These are phyloP conservation scores for Alternaria rosae DNA, from an alignment of 2,329 filamentous ascomycete genomes.

Conservation along the genomic window DNA sequence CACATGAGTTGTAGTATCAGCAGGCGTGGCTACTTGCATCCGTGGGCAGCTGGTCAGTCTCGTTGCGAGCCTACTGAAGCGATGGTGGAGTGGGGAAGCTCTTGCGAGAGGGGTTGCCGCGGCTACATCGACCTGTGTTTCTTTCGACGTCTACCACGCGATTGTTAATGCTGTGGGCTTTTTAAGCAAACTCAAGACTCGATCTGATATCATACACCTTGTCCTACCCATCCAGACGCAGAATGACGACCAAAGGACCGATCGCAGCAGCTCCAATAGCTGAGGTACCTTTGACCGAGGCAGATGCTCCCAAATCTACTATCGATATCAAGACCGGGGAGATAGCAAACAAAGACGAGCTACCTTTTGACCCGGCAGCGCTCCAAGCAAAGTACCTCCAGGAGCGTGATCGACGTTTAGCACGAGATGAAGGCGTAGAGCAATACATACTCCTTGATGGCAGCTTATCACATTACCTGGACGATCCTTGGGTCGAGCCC, in stretches of 20 bases:
- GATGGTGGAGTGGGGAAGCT: neutral
- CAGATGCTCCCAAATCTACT: constrained; percentile 19
- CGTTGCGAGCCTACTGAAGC: neutral
- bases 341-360: constrained; percentile 19
- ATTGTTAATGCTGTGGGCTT: neutral
- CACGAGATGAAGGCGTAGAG: constrained; percentile 33
- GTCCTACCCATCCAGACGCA: neutral
- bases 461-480: constrained; percentile 31
- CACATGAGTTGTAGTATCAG: neutral
- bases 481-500: constrained; percentile 40
- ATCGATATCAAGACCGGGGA: constrained; percentile 27
- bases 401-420: constrained; percentile 40
- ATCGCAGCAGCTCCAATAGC: constrained; percentile 21
- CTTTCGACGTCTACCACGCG: neutral
- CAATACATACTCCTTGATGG: constrained; percentile 41
- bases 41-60: neutral
- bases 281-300: constrained; percentile 21
- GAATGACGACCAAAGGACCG: constrained; percentile 21
- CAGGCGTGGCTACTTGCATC: neutral
- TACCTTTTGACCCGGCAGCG: constrained; percentile 33
- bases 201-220: neutral
- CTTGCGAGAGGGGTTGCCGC: neutral
- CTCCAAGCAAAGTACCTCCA: constrained; percentile 39
- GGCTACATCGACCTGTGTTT: neutral
- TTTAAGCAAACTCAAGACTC: neutral